Base-by-base conservation (phyloP, 176 grass and related monocot genomes). In the Paspalum vaginatum region DNA sequence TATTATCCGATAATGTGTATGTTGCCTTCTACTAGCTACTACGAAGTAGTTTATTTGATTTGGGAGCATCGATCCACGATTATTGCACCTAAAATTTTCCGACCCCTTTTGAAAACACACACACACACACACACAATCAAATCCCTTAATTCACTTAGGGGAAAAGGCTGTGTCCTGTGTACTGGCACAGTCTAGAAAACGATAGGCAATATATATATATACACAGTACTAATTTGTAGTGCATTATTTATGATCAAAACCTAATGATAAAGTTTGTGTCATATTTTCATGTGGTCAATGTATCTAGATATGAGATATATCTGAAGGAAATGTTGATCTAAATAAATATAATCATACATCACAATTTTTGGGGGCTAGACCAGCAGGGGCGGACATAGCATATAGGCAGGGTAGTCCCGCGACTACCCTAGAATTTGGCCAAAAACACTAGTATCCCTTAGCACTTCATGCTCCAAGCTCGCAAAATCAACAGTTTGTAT, bases 1-100 rank as follows among this genome's bases (percentile, higher is more conserved):
- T 60, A 45, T 49, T 75, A 66, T 15, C 22, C 8, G 75, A 80
- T 76, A 51, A 51, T 49, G 81, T 61, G 60, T 11, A n/a, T 2
- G 22, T 11, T 42, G 15, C 26, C 39, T 55, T 59, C 32, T 32
- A 11, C 72, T 32, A 32, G 32, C 21, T 20, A n/a, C n/a, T n/a
- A n/a, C n/a, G n/a, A n/a, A n/a, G n/a, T n/a, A 48, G 38, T 37
- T 25, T 75, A 60, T 53, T 65, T 47, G 75, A 57, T 27, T 39
- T 24, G 39, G 37, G 46, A 56, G 65, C 45, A 38, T 51, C 18
- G 6, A 79, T 7, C 6, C 13, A n/a, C n/a, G 65, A 24, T 51
- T 51, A 22, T 41, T 46, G 3, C 48, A 21, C 16, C 44, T 5
- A 10, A 27, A 44, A 44, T 65, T 20, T 44, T 5, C 15, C 15